Conservation (phyloP, 495 filamentous ascomycete genomes). For the Aspergillus baeticus region DNA sequence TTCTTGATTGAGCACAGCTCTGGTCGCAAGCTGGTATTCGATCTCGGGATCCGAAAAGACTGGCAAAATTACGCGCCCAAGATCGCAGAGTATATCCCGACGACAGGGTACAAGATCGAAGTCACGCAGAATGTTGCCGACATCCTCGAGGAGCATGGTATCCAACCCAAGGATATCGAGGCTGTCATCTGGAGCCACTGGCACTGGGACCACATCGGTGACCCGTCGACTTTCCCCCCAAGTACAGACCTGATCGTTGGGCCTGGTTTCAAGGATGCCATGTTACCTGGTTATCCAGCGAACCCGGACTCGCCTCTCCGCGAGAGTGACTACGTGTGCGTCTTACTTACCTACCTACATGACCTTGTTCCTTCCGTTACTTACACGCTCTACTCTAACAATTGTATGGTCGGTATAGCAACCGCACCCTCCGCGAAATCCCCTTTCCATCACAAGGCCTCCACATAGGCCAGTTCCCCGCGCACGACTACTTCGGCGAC, state of each 20-base stretch:
- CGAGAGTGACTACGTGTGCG: constrained; percentile 44
- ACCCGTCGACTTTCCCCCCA: constrained; percentile 49
- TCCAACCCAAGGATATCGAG: constrained; percentile 36
- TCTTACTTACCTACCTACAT: constrained; percentile 16
- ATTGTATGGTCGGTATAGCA: too few relatives aligned
- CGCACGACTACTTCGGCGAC: constrained; percentile 53
- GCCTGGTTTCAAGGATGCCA: constrained; percentile 47
- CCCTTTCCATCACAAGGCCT: constrained; percentile 42
- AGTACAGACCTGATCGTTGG: constrained; percentile 55
- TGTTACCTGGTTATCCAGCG: constrained; percentile 52
- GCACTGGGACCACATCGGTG: constrained; percentile 63
- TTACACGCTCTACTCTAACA: background rate
- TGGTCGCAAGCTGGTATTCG: background rate
- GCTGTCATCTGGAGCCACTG: constrained; percentile 54
- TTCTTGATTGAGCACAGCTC: constrained; percentile 19
- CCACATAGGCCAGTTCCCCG: constrained; percentile 35
- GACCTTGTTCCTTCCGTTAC: background rate
- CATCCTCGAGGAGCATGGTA: constrained; percentile 7
- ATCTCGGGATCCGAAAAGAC: constrained; percentile 13
- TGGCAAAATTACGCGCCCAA: constrained; percentile 11
- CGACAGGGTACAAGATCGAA: constrained; percentile 3
- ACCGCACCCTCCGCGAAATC: constrained; percentile 32
- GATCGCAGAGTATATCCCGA: constrained; percentile 8
- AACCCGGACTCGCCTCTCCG: constrained; percentile 37
- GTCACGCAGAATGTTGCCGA: constrained; percentile 3